These are phyloP conservation scores for Globisporangium polare DNA, from an alignment of 352 stramenopile species.

Conservation along the genomic window DNA sequence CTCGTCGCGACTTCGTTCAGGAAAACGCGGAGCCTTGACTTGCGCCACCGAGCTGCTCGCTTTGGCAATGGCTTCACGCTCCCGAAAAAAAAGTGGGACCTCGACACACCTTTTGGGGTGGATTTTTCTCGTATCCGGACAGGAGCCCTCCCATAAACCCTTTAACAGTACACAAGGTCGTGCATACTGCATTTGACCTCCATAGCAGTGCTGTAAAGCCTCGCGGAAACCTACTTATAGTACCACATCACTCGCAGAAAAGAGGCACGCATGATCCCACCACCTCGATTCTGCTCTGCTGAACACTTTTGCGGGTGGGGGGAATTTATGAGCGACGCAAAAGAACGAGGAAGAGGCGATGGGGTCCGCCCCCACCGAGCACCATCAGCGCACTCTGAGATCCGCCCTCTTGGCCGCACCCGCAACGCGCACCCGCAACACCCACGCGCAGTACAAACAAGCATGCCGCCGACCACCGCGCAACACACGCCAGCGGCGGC, in stretches of 20 bases:
- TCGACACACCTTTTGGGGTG: neutral
- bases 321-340: neutral
- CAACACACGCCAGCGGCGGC: neutral
- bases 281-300: neutral
- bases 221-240: no score
- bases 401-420: conserved; percentile 5
- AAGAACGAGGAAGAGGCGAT: neutral
- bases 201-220: no score
- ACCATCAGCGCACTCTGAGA: conserved; percentile 6
- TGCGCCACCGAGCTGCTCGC: no score
- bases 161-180: no score
- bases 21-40: no score
- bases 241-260: neutral
- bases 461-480: neutral
- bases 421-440: neutral
- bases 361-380: neutral
- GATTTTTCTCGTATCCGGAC: conserved; percentile 3
- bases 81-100: neutral
- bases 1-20: no score
- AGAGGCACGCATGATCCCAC: neutral
- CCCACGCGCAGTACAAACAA: neutral
- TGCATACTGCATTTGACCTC: no score
- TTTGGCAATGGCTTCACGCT: neutral
- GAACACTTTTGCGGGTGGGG: neutral
- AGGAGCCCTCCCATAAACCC: no score